phyloP scores from a whole-genome alignment of 768 basidiomycete genomes.

The Gelatoporia subvermispora region DNA sequence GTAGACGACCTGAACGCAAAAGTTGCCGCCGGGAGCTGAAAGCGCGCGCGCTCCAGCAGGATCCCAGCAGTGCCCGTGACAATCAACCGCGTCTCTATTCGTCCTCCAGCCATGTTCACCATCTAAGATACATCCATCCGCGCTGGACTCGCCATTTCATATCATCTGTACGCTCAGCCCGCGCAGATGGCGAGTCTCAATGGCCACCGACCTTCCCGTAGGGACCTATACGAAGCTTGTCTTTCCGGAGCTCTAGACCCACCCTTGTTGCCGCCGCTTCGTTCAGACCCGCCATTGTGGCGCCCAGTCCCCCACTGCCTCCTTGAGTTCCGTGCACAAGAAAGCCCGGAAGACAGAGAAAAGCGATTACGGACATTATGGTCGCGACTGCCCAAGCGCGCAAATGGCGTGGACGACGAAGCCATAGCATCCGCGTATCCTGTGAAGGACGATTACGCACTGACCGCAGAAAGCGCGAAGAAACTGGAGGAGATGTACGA shows the following conservation, averaged over 20 bases:
- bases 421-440: slow-evolving; percentile 23
- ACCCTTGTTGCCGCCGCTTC: slow-evolving; percentile 53
- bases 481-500: slow-evolving; percentile 68
- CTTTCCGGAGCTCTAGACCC: slow-evolving; percentile 49
- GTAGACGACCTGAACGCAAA: too few species aligned
- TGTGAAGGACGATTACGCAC: slow-evolving; percentile 16
- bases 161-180: not conserved
- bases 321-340: slow-evolving; percentile 55
- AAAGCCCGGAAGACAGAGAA: slow-evolving; percentile 61
- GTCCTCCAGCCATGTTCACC: too few species aligned
- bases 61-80: too few species aligned
- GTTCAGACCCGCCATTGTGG: slow-evolving; percentile 44
- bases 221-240: slow-evolving; percentile 49
- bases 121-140: too few species aligned
- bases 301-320: slow-evolving; percentile 45
- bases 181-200: slow-evolving; percentile 9
- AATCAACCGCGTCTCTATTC: too few species aligned
- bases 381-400: slow-evolving; percentile 44
- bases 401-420: slow-evolving; percentile 18
- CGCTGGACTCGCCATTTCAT: too few species aligned
- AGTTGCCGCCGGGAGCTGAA: too few species aligned
- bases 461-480: slow-evolving; percentile 47
- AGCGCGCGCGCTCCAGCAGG: too few species aligned
- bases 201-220: slow-evolving; percentile 30
- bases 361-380: slow-evolving; percentile 59